phyloP scores from a whole-genome alignment of 345 rosid genomes.

The Arabis hirsuta region DNA sequence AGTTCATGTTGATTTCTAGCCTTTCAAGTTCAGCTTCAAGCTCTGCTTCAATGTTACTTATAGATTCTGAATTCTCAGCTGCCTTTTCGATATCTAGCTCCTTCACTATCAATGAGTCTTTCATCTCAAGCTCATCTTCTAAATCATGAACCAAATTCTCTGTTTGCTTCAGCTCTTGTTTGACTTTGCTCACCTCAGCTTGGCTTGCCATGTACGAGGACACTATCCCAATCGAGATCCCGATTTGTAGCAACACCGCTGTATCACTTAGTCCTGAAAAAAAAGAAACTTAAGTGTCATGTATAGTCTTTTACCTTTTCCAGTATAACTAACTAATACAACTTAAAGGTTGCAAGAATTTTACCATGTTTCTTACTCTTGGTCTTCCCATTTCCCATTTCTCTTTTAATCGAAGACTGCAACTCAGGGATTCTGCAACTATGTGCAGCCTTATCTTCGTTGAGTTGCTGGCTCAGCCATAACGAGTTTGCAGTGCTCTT shows the following conservation, averaged over 20 bases:
- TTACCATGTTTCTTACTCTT: conserved; percentile 41
- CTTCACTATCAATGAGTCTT: conserved; percentile 48
- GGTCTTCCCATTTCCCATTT: conserved; percentile 37
- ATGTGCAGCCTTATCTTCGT: conserved; percentile 28
- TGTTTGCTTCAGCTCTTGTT: conserved; percentile 65
- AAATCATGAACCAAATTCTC: conserved; percentile 88
- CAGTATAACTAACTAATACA: background rate
- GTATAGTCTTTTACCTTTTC: background rate
- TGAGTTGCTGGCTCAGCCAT: conserved; percentile 31
- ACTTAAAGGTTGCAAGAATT: conserved; percentile 5
- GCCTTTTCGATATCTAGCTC: conserved; percentile 46
- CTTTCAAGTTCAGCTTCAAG: conserved; percentile 96
- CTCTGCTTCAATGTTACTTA: conserved; percentile 90
- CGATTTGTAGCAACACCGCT: conserved; percentile 62
- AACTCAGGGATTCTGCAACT: background rate
- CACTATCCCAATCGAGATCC: conserved; percentile 71
- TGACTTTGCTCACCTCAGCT: conserved; percentile 61
- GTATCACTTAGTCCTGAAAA: conserved; percentile 55
- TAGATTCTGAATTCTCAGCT: conserved; percentile 55
- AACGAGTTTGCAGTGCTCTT: conserved; percentile 46
- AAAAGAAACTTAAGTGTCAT: conserved; percentile 25
- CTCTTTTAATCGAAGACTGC: conserved; percentile 23
- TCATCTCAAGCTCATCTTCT: conserved; percentile 86
- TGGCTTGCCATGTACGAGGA: conserved; percentile 58
- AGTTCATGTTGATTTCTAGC: conserved; percentile 71